Conservation (phyloP, 1,284 basidiomycete species). For the Ustilago bromivora region DNA sequence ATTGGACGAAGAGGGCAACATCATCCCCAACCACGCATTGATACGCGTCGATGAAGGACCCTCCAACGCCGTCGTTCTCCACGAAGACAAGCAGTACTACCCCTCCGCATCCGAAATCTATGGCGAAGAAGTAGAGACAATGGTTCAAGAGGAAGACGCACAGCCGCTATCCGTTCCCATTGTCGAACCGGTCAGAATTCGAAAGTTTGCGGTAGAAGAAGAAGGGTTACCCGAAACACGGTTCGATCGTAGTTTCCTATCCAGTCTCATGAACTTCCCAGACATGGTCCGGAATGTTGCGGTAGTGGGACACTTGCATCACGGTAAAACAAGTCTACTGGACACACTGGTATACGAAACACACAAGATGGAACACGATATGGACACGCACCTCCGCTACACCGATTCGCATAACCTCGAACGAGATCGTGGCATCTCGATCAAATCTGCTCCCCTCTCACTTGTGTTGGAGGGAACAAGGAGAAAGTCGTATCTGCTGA, state of each 20-base stretch:
- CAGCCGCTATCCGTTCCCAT: conserved; percentile 96
- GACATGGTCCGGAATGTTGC: conserved; percentile 82
- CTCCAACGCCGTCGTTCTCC: conserved; percentile 88
- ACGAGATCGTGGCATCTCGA: conserved; percentile 87
- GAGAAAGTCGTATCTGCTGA: conserved; percentile 92
- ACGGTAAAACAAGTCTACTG: conserved; percentile 95
- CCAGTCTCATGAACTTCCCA: conserved; percentile 90
- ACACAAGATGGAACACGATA: conserved; percentile 79
- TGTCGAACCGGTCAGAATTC: conserved; percentile 92
- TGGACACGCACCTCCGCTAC: conserved; percentile 77
- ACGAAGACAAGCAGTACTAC: conserved; percentile 99
- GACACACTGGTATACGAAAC: conserved; percentile 98
- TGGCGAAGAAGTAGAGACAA: conserved; percentile 90
- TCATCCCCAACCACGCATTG: conserved; percentile 49
- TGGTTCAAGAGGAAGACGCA: conserved; percentile 98
- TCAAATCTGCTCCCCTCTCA: conserved; percentile 97
- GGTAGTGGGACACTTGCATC: conserved; percentile 85
- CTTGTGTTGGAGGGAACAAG: conserved; percentile 86
- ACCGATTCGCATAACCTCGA: conserved; percentile 94
- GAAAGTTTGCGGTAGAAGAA: conserved; percentile 81
- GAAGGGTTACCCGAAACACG: conserved; percentile 60
- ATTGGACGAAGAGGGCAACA: conserved; percentile 73
- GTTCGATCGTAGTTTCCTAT: conserved; percentile 79
- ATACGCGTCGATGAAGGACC: conserved; percentile 67
- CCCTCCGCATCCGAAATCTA: conserved; percentile 92